These are phyloP conservation scores for Tetratostichococcus sp. DNA, from an alignment of 139 green algal species.

Conservation along the genomic window DNA sequence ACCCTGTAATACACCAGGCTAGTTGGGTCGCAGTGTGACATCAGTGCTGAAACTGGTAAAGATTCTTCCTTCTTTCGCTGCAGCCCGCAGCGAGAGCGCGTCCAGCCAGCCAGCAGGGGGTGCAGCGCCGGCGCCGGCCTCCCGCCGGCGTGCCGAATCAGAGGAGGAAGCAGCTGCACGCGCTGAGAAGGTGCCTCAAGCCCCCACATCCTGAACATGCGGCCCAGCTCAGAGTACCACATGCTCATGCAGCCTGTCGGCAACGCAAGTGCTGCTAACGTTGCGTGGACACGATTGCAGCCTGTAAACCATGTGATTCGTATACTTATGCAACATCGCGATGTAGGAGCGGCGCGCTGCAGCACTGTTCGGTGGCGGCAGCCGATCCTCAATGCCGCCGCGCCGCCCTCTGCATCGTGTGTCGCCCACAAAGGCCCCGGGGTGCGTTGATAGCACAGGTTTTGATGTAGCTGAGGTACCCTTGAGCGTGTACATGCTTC, in stretches of 20 bases:
- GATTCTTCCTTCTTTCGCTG: too few relatives aligned
- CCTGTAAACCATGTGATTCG: too few relatives aligned
- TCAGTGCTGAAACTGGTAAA: too few relatives aligned
- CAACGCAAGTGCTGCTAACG: too few relatives aligned
- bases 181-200: constrained; percentile 30
- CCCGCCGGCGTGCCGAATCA: neutral
- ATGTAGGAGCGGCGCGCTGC: constrained; percentile 39
- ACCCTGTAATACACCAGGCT: too few relatives aligned
- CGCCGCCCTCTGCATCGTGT: neutral
- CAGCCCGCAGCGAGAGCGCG: neutral
- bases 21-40: too few relatives aligned
- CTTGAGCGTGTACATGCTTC: too few relatives aligned
- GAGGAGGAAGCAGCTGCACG: neutral
- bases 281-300: too few relatives aligned
- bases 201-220: too few relatives aligned
- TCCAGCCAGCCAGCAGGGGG: neutral
- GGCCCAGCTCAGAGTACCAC: too few relatives aligned
- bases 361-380: constrained; percentile 40
- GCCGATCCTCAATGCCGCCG: neutral
- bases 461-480: neutral
- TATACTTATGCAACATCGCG: too few relatives aligned
- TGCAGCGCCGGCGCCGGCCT: neutral
- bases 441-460: neutral
- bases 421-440: neutral
- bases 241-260: too few relatives aligned